Base-by-base conservation (phyloP, 2,329 filamentous ascomycete genomes). In the Fusarium sp. region DNA sequence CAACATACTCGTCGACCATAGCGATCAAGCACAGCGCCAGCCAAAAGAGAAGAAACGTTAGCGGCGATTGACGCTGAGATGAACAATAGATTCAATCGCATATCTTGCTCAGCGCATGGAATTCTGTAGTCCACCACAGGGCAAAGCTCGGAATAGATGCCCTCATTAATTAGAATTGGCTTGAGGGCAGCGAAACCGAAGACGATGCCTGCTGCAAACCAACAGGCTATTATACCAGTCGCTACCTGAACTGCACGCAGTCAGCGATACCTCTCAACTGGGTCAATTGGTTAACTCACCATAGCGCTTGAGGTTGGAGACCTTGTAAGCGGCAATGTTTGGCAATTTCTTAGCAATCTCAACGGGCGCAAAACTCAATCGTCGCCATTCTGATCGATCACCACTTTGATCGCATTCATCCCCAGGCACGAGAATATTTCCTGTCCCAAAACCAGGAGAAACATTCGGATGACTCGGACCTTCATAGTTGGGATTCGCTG, bases 141-240 rank as follows among this genome's bases (percentile, higher is more conserved):
- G 77, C 93, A 95, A 29, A 86, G 82, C 42, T 93, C 85, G 31
- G 84, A 85, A 78, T 94, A 95, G 4, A 93, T 91, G 4, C 90
- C 90, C 77, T 94, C 91, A 10, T 85, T 82, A 62, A 95, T 90
- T n/a, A 96, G 84, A 10, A 95, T 87, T 1, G 93, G 93, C 78
- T 96, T 96, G 69, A 96, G 84, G 7, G 93, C 93, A 10, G 93
- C 93, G 79, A 94, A 96, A 29, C 94, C 93, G 79, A 96, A 96
- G 12, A 95, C 89, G 27, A 94, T 85, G 1, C 93, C 94, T 2
- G 94, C 91, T 7, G 93, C 90, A 52, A 97, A 85, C 57, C 94
- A 87, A 80, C 92, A 95, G 79, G 92, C 93, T 15, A 93, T 75
- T 2, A 93, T 89, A 10, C 91, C 92, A 50, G 89, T 84, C 44